Evolutionary conservation across 2,329 filamentous ascomycete species (phyloP).

Genomic region (Aspergillus tanneri): DNA sequence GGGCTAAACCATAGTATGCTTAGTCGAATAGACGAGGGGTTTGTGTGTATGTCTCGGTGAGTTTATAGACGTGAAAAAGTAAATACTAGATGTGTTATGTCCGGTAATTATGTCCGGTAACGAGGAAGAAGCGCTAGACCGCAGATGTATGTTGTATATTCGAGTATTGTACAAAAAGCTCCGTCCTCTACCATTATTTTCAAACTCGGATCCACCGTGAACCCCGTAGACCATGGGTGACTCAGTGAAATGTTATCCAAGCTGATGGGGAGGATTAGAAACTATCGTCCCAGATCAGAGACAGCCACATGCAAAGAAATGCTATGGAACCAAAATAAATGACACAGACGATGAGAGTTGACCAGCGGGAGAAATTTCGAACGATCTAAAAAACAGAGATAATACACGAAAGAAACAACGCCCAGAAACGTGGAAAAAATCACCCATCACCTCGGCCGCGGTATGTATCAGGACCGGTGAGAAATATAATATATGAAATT

Average conservation of each 20-base stretch:
- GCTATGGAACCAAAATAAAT: background rate
- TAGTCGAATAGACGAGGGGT: too few relatives aligned
- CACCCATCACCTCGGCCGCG: background rate
- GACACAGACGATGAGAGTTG: slow-evolving; percentile 17
- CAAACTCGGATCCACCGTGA: too few relatives aligned
- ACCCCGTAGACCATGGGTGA: too few relatives aligned
- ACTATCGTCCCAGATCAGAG: background rate
- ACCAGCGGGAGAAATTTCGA: slow-evolving; percentile 21
- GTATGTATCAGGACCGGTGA: background rate
- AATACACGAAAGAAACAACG: slow-evolving; percentile 34
- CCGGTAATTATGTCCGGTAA: too few relatives aligned
- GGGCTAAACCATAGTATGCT: too few relatives aligned
- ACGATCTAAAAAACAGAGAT: slow-evolving; percentile 23
- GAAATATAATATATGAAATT: background rate
- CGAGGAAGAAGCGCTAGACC: too few relatives aligned
- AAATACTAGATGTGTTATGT: too few relatives aligned
- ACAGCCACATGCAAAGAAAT: background rate
- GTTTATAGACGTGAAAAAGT: background rate
- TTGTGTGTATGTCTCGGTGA: background rate
- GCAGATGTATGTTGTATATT: slow-evolving; percentile 14
- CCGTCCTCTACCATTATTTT: too few relatives aligned
- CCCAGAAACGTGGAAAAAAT: slow-evolving; percentile 20
- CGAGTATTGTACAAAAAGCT: slow-evolving; percentile 13
- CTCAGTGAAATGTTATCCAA: too few relatives aligned
- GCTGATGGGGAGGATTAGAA: background rate